A percentile compares a stretch with the other conserved stretches of the same genome.
phyloP scores from a whole-genome alignment of 164 flowering plant genomes.

The Chloranthus sessilifolius region DNA sequence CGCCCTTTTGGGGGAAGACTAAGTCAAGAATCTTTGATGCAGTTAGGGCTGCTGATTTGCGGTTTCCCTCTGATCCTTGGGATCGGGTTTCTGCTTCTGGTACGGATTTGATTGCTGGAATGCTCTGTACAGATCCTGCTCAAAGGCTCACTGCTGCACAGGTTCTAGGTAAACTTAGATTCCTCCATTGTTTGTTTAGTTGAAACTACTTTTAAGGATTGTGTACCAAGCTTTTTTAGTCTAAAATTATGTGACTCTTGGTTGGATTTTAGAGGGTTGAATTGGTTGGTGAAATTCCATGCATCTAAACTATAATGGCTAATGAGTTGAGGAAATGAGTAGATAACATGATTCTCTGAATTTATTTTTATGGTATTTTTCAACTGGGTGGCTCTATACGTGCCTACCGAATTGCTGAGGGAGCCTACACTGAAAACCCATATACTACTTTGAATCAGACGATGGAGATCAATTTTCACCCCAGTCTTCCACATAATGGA shows the following conservation, averaged over 20 bases:
- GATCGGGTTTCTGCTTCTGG: slow-evolving; percentile 54
- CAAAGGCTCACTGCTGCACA: slow-evolving; percentile 58
- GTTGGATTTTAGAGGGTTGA: neutral
- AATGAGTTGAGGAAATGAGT: neutral
- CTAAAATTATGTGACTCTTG: too few relatives aligned
- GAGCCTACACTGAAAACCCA: too few relatives aligned
- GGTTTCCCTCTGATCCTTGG: slow-evolving; percentile 68
- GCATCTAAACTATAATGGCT: neutral
- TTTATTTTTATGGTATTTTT: neutral
- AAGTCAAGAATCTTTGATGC: slow-evolving; percentile 77
- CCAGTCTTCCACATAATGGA: too few relatives aligned
- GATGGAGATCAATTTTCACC: too few relatives aligned
- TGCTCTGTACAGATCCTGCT: slow-evolving; percentile 68
- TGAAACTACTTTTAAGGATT: too few relatives aligned
- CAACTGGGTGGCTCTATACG: neutral
- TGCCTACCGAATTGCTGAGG: too few relatives aligned
- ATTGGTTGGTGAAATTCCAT: neutral
- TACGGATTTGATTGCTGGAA: slow-evolving; percentile 56
- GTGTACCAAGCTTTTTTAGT: too few relatives aligned
- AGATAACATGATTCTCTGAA: neutral
- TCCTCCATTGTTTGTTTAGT: neutral
- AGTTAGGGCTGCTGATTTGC: slow-evolving; percentile 66
- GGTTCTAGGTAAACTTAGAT: slow-evolving; percentile 58
- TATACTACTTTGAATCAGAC: too few relatives aligned
- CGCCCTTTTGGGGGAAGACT: slow-evolving; percentile 88